These are phyloP conservation scores for Penicillium silybi DNA, from an alignment of 495 filamentous ascomycete genomes.

Conservation along the genomic window DNA sequence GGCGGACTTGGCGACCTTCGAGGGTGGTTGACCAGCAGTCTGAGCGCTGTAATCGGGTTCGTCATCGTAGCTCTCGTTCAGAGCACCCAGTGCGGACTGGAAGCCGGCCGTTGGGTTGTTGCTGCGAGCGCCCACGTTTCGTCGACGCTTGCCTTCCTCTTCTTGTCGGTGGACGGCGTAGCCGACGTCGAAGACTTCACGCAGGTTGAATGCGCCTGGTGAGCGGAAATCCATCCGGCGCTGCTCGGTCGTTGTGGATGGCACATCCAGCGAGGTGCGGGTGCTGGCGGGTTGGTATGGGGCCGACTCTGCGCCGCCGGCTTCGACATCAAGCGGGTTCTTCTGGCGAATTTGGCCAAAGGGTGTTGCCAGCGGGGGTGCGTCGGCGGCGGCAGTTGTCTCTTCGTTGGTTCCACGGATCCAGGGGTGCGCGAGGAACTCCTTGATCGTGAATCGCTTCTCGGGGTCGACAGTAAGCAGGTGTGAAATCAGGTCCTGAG, in stretches of 20 bases:
- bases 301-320: slow-evolving; percentile 35
- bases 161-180: slow-evolving; percentile 96
- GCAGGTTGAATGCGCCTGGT: slow-evolving; percentile 88
- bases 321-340: slow-evolving; percentile 37
- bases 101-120: slow-evolving; percentile 43
- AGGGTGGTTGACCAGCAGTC: slow-evolving; percentile 49
- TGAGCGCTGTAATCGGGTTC: slow-evolving; percentile 38
- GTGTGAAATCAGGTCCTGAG: slow-evolving; percentile 91
- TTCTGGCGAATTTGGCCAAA: slow-evolving; percentile 44
- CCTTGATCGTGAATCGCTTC: slow-evolving; percentile 80
- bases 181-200: slow-evolving; percentile 95
- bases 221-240: slow-evolving; percentile 90
- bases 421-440: slow-evolving; percentile 93
- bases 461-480: slow-evolving; percentile 90
- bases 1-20: slow-evolving; percentile 66
- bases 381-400: slow-evolving; percentile 68
- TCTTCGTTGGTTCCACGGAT: slow-evolving; percentile 72
- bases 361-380: slow-evolving; percentile 72
- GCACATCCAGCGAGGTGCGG: slow-evolving; percentile 40
- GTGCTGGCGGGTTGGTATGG: slow-evolving; percentile 39
- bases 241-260: slow-evolving; percentile 50
- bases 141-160: slow-evolving; percentile 88
- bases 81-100: slow-evolving; percentile 53
- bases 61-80: slow-evolving; percentile 69
- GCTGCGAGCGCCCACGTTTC: slow-evolving; percentile 63